These are phyloP conservation scores for Plasmodium fragile DNA, from an alignment of 169 alveolate genomes.

Conservation along the genomic window DNA sequence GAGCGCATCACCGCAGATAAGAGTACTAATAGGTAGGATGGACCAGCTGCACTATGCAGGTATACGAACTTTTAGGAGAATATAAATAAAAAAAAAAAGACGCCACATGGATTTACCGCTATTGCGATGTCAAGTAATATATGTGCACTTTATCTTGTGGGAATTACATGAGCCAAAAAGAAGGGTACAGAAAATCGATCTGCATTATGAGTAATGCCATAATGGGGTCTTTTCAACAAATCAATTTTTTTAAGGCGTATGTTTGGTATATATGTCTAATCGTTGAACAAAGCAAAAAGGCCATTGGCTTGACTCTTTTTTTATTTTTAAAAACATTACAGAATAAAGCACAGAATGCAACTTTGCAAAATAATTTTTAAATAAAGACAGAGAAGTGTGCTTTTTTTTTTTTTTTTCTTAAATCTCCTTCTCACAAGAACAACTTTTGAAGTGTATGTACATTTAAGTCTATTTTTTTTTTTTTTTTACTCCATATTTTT, in stretches of 20 bases:
- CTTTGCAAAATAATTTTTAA: not conserved
- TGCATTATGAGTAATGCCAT: not conserved
- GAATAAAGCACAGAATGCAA: not conserved
- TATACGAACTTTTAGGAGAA: not conserved
- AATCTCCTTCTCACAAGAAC: not conserved
- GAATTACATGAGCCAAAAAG: not conserved
- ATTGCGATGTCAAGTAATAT: not conserved
- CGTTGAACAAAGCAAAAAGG: not conserved
- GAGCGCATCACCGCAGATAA: not conserved
- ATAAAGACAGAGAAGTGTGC: not conserved
- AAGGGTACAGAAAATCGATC: not conserved
- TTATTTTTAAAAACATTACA: not conserved
- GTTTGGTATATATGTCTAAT: conserved; percentile 4
- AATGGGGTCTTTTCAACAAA: not conserved
- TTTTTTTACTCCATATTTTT: not conserved
- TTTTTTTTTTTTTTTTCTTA: not conserved
- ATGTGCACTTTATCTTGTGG: not conserved
- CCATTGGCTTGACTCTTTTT: not conserved
- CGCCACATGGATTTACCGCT: conserved; percentile 4
- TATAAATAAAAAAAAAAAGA: not conserved
- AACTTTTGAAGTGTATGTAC: conserved; percentile 49
- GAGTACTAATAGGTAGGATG: not conserved
- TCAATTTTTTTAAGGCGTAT: conserved; percentile 6
- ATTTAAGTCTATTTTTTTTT: not conserved
- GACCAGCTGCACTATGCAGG: not conserved